phyloP scores from a whole-genome alignment of 495 filamentous ascomycete species.

The Aspergillus baeticus region DNA sequence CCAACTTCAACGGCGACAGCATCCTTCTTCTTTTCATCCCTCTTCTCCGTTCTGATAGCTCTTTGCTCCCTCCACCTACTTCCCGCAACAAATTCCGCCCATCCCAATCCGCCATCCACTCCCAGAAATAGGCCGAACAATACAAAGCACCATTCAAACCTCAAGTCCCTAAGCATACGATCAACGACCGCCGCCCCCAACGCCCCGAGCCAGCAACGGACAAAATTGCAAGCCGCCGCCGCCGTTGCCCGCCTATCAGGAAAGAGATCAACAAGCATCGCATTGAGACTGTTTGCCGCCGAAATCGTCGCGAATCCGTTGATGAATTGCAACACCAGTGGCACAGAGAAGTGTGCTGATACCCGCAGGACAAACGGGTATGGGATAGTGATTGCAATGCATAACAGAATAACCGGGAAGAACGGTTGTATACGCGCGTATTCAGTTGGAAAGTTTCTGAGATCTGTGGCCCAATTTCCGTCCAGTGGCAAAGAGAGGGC shows the following conservation, averaged over 20 bases:
- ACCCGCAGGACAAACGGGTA: constrained; percentile 59
- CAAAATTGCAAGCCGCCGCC: constrained; percentile 65
- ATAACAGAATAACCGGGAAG: constrained; percentile 44
- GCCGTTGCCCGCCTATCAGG: constrained; percentile 55
- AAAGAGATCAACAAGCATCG: constrained; percentile 62
- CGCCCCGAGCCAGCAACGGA: constrained; percentile 63
- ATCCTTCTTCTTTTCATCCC: neutral
- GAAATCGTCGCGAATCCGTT: constrained; percentile 53
- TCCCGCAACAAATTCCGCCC: constrained; percentile 33
- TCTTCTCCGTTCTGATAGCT: constrained; percentile 11
- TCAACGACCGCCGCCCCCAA: constrained; percentile 57
- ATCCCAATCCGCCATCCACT: constrained; percentile 31
- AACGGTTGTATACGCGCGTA: constrained; percentile 50
- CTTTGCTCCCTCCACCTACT: constrained; percentile 37
- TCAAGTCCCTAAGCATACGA: constrained; percentile 60
- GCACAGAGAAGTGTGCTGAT: constrained; percentile 45
- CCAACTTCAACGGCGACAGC: neutral
- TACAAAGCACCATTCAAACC: constrained; percentile 62
- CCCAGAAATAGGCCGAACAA: constrained; percentile 37
- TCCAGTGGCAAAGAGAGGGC: constrained; percentile 47
- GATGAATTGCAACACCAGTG: constrained; percentile 55
- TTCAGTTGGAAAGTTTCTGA: constrained; percentile 60
- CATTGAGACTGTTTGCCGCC: constrained; percentile 38
- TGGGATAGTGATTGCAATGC: constrained; percentile 39
- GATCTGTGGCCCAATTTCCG: constrained; percentile 45